These are phyloP conservation scores for Wickerhamomyces sydowiorum DNA, from an alignment of 805 yeast genomes.

Conservation along the genomic window DNA sequence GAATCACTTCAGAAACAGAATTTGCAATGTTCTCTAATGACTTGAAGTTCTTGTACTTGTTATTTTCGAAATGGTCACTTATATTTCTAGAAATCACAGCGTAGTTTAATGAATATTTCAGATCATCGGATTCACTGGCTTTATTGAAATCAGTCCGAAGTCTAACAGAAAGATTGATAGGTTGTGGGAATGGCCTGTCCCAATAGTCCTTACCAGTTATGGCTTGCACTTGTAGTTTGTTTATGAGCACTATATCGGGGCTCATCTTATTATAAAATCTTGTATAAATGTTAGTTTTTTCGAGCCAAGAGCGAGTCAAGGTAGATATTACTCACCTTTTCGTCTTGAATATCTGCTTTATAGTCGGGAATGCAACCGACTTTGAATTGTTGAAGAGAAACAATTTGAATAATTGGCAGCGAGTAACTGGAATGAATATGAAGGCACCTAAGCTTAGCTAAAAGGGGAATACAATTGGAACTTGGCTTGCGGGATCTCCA, in stretches of 20 bases:
- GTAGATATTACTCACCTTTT: not conserved
- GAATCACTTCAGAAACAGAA: slow-evolving; percentile 37
- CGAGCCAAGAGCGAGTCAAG: not conserved
- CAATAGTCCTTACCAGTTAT: slow-evolving; percentile 72
- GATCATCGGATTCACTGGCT: slow-evolving; percentile 79
- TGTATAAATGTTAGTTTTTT: not conserved
- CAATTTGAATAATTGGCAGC: not conserved
- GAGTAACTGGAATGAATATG: not conserved
- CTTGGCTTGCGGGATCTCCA: no score
- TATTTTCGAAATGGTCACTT: slow-evolving; percentile 40
- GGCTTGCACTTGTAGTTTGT: slow-evolving; percentile 55
- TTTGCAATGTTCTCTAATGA: slow-evolving; percentile 37
- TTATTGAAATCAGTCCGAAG: slow-evolving; percentile 61
- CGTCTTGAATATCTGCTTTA: not conserved
- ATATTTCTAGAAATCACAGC: slow-evolving; percentile 74
- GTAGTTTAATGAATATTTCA: slow-evolving; percentile 79
- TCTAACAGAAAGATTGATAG: slow-evolving; percentile 51
- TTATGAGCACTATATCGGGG: slow-evolving; percentile 34
- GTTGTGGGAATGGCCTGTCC: slow-evolving; percentile 63
- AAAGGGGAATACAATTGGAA: no score
- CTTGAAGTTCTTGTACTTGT: slow-evolving; percentile 31
- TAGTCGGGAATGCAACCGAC: slow-evolving; percentile 1
- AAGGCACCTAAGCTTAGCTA: no score
- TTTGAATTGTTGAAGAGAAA: not conserved
- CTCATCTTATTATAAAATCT: not conserved